Conservation (phyloP, 495 filamentous ascomycete species). For the Aspergillus cavernicola region DNA sequence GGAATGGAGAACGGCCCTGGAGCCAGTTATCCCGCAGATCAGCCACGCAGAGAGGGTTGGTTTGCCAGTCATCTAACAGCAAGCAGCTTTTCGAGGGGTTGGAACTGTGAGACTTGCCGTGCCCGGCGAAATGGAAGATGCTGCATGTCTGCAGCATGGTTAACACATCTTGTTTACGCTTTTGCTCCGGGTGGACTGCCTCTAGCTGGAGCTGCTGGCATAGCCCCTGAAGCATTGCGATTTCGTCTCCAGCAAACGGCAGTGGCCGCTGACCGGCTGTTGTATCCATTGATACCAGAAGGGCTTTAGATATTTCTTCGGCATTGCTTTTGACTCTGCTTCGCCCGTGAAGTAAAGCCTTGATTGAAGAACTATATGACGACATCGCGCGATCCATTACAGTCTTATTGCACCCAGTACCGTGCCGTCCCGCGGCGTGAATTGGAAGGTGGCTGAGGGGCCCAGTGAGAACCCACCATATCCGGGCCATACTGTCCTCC, state of each 20-base stretch:
- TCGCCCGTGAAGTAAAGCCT: background rate
- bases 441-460: background rate
- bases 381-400: background rate
- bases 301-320: background rate
- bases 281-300: background rate
- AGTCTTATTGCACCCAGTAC: background rate
- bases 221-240: background rate
- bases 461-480: too few relatives aligned
- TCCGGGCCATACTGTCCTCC: too few relatives aligned
- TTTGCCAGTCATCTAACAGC: background rate
- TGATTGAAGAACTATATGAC: background rate
- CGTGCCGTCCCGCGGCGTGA: background rate
- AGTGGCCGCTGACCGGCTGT: background rate
- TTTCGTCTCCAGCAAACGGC: background rate
- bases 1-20: too few relatives aligned
- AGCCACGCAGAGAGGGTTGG: background rate
- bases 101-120: background rate
- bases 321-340: too few relatives aligned
- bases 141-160: background rate
- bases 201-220: background rate
- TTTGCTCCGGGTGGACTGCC: background rate
- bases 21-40: too few relatives aligned
- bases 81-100: background rate
- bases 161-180: background rate
- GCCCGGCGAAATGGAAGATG: background rate